Conservation (phyloP, 495 filamentous ascomycete species). For the Aspergillus asperescens region DNA sequence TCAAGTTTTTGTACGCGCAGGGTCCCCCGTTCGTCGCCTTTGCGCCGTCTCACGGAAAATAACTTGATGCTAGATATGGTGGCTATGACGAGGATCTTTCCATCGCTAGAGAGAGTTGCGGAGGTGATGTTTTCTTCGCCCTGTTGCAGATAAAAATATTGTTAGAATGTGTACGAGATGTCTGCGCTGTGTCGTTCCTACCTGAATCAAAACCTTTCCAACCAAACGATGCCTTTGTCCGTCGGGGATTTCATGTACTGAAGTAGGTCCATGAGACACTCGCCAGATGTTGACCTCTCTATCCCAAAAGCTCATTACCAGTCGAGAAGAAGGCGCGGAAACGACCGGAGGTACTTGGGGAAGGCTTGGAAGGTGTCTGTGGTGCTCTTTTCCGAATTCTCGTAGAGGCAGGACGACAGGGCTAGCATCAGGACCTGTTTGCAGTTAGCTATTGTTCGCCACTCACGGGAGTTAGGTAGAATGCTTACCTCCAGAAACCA, state of each 20-base stretch:
- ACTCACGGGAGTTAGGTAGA: not conserved
- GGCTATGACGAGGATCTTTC: slow-evolving; percentile 68
- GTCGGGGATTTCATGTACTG: slow-evolving; percentile 40
- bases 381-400: slow-evolving; percentile 73
- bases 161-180: not conserved
- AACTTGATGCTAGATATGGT: slow-evolving; percentile 73
- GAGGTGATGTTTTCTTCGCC: slow-evolving; percentile 86
- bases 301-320: slow-evolving; percentile 92
- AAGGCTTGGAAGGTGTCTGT: slow-evolving; percentile 69
- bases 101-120: slow-evolving; percentile 65
- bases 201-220: slow-evolving; percentile 63
- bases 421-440: slow-evolving; percentile 72
- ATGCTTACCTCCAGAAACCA: slow-evolving; percentile 79
- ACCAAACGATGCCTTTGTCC: slow-evolving; percentile 54
- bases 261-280: slow-evolving; percentile 39
- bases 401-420: slow-evolving; percentile 77
- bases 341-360: slow-evolving; percentile 69
- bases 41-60: slow-evolving; percentile 52
- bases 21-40: slow-evolving; percentile 44
- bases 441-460: slow-evolving; percentile 31
- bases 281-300: slow-evolving; percentile 82
- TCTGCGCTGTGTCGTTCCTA: slow-evolving; percentile 14
- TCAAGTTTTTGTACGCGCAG: slow-evolving; percentile 67
- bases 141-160: slow-evolving; percentile 28
- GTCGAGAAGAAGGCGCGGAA: slow-evolving; percentile 62